Evolutionary conservation across 2,329 filamentous ascomycete species (phyloP).

Genomic region (Penicillium sp.): DNA sequence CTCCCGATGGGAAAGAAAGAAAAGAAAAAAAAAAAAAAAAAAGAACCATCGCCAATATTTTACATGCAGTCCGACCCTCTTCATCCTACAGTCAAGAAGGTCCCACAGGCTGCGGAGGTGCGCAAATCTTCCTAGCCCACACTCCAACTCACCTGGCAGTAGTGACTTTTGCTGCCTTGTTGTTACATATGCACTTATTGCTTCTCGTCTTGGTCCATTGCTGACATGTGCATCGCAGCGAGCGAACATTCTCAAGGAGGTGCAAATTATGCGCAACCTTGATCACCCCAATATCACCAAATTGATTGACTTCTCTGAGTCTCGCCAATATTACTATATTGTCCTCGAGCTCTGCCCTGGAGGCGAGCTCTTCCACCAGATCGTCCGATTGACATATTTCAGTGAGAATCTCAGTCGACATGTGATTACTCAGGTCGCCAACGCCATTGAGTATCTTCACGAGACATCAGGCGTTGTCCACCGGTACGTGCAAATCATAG

Average conservation of each 20-base stretch:
- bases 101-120: slow-evolving; percentile 97
- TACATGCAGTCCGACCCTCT: slow-evolving; percentile 75
- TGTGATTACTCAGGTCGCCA: slow-evolving; percentile 92
- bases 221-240: slow-evolving; percentile 58
- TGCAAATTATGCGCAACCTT: slow-evolving; percentile 96
- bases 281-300: slow-evolving; percentile 96
- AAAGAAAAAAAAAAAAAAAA: not conserved
- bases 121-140: slow-evolving; percentile 50
- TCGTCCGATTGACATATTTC: slow-evolving; percentile 96
- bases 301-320: slow-evolving; percentile 90
- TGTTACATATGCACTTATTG: not conserved
- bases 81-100: slow-evolving; percentile 95
- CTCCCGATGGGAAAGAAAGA: slow-evolving; percentile 21
- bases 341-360: slow-evolving; percentile 92
- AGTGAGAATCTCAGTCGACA: slow-evolving; percentile 93
- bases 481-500: slow-evolving; percentile 61
- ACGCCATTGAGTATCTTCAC: slow-evolving; percentile 88
- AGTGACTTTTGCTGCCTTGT: not conserved
- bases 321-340: slow-evolving; percentile 94
- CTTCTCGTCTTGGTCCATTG: slow-evolving; percentile 18
- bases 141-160: slow-evolving; percentile 10
- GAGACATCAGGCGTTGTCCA: slow-evolving; percentile 95
- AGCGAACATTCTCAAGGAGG: slow-evolving; percentile 96
- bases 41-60: slow-evolving; percentile 50
- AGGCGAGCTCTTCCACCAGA: slow-evolving; percentile 96